phyloP scores from a whole-genome alignment of 768 basidiomycete genomes.

The Pulveroboletus ravenelii region DNA sequence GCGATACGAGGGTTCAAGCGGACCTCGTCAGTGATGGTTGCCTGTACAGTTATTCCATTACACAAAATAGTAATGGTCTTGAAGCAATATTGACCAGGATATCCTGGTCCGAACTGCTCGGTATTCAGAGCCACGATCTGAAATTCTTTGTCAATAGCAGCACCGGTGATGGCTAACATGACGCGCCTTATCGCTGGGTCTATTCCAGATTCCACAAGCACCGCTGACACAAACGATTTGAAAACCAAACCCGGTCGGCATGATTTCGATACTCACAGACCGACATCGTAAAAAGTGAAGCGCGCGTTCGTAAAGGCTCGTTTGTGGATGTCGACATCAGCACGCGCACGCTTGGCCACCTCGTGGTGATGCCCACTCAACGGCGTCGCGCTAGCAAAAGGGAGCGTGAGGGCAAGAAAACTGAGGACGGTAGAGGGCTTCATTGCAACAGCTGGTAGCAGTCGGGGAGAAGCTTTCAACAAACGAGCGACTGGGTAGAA shows the following conservation, averaged over 20 bases:
- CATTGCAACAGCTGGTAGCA: constrained; percentile 8
- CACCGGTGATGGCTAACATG: neutral
- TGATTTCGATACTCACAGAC: constrained; percentile 34
- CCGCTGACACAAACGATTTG: constrained; percentile 34
- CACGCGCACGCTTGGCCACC: constrained; percentile 42
- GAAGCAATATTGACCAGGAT: constrained; percentile 62
- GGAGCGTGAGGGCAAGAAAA: constrained; percentile 32
- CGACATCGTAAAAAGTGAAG: constrained; percentile 53
- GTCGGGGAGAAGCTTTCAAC: neutral
- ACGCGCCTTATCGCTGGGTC: constrained; percentile 27
- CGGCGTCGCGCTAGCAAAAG: constrained; percentile 31
- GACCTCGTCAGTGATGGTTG: constrained; percentile 60
- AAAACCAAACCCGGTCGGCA: neutral
- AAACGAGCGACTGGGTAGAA: constrained; percentile 24
- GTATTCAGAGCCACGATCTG: constrained; percentile 29
- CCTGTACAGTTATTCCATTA: constrained; percentile 49
- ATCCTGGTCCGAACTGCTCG: constrained; percentile 50
- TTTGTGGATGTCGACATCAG: constrained; percentile 32
- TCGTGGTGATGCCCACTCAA: constrained; percentile 38
- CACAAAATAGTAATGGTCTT: constrained; percentile 56
- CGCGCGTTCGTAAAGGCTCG: constrained; percentile 34
- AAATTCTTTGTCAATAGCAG: neutral
- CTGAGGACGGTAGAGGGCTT: constrained; percentile 28
- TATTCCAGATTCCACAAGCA: constrained; percentile 47
- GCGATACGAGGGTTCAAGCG: neutral